Evolutionary conservation across 1,284 basidiomycete genomes (phyloP).

Genomic region (Pterulicium gracile): DNA sequence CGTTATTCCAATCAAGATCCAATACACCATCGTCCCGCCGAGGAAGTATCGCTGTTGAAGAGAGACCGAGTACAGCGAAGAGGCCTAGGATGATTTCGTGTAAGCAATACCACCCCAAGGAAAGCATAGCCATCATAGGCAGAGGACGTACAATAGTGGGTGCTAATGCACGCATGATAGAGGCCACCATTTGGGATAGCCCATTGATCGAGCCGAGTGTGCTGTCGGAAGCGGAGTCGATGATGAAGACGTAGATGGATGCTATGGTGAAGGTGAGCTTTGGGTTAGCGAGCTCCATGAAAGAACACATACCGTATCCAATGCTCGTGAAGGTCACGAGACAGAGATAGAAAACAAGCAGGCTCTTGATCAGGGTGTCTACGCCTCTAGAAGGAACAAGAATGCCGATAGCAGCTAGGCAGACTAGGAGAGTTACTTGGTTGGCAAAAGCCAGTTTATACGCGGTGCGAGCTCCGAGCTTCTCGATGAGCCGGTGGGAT

Average conservation of each 20-base stretch:
- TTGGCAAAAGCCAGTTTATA: conserved; percentile 13
- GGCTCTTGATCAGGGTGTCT: conserved; percentile 12
- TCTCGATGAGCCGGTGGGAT: conserved; percentile 15
- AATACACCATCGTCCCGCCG: conserved; percentile 14
- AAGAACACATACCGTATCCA: neutral
- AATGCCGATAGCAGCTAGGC: conserved; percentile 15
- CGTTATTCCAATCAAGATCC: neutral
- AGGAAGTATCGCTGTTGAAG: conserved; percentile 9
- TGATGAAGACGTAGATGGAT: conserved; percentile 22
- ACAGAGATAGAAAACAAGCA: conserved; percentile 8
- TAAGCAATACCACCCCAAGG: neutral
- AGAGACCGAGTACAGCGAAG: conserved; percentile 15
- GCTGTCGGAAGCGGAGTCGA: conserved; percentile 14
- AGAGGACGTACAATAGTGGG: conserved; percentile 16
- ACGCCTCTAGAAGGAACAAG: conserved; percentile 13
- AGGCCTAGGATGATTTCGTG: conserved; percentile 2
- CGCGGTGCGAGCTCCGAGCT: conserved; percentile 16
- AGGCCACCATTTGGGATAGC: conserved; percentile 32
- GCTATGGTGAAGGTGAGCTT: too few relatives aligned
- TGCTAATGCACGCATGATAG: conserved; percentile 30
- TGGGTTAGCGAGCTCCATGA: neutral
- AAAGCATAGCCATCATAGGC: too few relatives aligned
- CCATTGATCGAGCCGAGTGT: conserved; percentile 35
- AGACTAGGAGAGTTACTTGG: conserved; percentile 13
- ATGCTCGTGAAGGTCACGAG: neutral